Conservation (phyloP, 2,329 filamentous ascomycete species). For the Nannizzia gypsea region DNA sequence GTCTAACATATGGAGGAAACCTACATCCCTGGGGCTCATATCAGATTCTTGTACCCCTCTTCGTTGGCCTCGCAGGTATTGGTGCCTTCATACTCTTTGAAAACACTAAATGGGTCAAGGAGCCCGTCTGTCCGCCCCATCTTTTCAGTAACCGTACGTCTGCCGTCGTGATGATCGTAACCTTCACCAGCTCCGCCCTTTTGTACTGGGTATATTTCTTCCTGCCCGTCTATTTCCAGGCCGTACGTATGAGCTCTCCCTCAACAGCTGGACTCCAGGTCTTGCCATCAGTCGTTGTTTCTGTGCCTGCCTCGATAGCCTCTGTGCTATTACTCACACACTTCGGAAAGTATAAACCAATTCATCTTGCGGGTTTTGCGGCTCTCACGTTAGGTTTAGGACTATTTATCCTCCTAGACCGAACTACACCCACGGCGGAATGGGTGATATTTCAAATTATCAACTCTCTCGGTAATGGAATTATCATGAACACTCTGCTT, state of each 20-base stretch:
- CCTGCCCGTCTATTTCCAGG: constrained; percentile 28
- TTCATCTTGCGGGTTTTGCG: constrained; percentile 22
- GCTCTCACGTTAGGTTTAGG: constrained; percentile 21
- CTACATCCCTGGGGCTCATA: constrained; percentile 8
- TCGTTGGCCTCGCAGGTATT: constrained; percentile 6
- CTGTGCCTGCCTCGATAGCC: constrained; percentile 20
- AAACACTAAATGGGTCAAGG: constrained; percentile 6
- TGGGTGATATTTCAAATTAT: constrained; percentile 26
- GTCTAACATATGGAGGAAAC: constrained; percentile 4
- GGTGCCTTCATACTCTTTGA: constrained; percentile 7
- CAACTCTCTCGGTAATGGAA: constrained; percentile 18
- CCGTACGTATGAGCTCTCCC: constrained; percentile 26
- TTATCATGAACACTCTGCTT: constrained; percentile 18
- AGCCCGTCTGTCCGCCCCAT: constrained; percentile 32
- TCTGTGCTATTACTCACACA: constrained; percentile 24
- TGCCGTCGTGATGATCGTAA: constrained; percentile 28
- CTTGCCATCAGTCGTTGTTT: constrained; percentile 20
- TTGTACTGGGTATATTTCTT: constrained; percentile 20
- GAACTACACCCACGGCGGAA: constrained; percentile 16
- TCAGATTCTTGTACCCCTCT: constrained; percentile 6
- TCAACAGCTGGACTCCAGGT: constrained; percentile 22
- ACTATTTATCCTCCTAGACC: constrained; percentile 19
- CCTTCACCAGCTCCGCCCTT: constrained; percentile 25
- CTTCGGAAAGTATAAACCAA: constrained; percentile 24
- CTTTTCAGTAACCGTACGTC: constrained; percentile 37